Base-by-base conservation (phyloP, 345 rosid species). In the Brassica juncea region DNA sequence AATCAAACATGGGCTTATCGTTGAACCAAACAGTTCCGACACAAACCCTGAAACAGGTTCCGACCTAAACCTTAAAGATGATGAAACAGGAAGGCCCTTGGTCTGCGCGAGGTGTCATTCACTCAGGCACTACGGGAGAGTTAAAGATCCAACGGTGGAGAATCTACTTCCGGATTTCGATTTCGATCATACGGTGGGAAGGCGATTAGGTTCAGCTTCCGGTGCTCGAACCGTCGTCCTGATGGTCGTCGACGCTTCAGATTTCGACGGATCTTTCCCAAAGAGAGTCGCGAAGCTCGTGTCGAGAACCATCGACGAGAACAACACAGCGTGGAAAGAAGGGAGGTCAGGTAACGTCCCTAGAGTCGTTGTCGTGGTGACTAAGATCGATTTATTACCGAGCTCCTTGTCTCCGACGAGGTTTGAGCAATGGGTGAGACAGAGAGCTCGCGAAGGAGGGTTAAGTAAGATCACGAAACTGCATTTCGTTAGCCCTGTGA, bases 21-120 rank as follows among this genome's bases (percentile, higher is more conserved):
- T 67, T 15, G 90, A 86, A 54, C 82, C 84, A 14, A 52, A n/a
- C 21, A 31, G 32, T 4, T 14, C 8, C 28, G 72, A 37, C 19
- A n/a, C 34, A 10, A 68, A 68, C 55, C 47, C 59, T 3, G 86
- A 85, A 60, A 61, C 59, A 31, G 68, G 34, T 34, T 39, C 81
- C 32, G 82, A 73, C n/a, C 8, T 63, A 11, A 74, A 54, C 65
- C 35, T 54, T 35, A 27, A 70, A 63, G 81, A 34, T 0, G 87
- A 86, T 4, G 87, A 86, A 61, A 62, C 64, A 28, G 62, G 28
- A 54, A 76, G 77, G 58, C 97, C 93, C 0, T 75, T 93, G 59
- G 99, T 94, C 23, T 94, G 99, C 23, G 87, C 88, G 0, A 88
- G 99, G 74, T 94, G 99, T 70, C 99, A 94, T 73, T 92, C 97